These are phyloP conservation scores for Ascomycota sp. DNA, from an alignment of 2,329 filamentous ascomycete species.

Conservation along the genomic window DNA sequence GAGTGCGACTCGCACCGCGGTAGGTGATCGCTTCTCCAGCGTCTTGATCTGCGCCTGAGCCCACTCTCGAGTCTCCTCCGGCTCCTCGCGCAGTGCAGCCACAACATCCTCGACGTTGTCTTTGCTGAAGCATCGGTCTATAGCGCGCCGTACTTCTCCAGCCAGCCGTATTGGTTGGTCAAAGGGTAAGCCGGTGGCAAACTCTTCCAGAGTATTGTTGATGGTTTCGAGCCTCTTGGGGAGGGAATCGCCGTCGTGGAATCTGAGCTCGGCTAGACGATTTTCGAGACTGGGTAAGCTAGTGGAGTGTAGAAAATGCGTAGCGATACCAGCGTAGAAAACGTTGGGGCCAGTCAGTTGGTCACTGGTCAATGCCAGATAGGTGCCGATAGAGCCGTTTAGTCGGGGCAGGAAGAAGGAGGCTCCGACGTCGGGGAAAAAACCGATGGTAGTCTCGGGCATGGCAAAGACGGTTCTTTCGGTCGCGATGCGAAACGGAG, in stretches of 20 bases:
- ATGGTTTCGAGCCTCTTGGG: constrained; percentile 48
- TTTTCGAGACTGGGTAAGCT: constrained; percentile 62
- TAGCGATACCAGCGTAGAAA: constrained; percentile 81
- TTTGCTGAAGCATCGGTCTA: constrained; percentile 66
- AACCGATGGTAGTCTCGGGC: constrained; percentile 95
- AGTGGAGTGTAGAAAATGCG: constrained; percentile 88
- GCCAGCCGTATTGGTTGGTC: constrained; percentile 46
- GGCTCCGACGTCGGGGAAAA: constrained; percentile 94
- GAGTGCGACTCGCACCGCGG: constrained; percentile 65
- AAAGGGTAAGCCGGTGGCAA: constrained; percentile 63
- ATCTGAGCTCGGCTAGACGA: constrained; percentile 73
- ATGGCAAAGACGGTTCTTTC: constrained; percentile 93
- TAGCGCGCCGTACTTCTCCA: constrained; percentile 53
- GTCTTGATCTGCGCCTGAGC: constrained; percentile 57
- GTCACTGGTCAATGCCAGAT: constrained; percentile 81
- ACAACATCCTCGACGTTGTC: constrained; percentile 51
- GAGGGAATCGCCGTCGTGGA: constrained; percentile 53
- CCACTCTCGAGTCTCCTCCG: constrained; percentile 30
- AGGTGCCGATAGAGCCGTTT: constrained; percentile 72
- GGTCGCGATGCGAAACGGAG: constrained; percentile 88
- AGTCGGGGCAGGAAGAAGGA: constrained; percentile 90
- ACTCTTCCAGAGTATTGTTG: constrained; percentile 82
- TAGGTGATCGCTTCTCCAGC: constrained; percentile 63
- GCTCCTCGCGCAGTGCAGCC: constrained; percentile 36
- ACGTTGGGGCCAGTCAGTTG: constrained; percentile 63